Evolutionary conservation across 164 flowering plant genomes (phyloP), one percentile per base, ranked within the genome.

Genomic region (Litsea cubeba): DNA sequence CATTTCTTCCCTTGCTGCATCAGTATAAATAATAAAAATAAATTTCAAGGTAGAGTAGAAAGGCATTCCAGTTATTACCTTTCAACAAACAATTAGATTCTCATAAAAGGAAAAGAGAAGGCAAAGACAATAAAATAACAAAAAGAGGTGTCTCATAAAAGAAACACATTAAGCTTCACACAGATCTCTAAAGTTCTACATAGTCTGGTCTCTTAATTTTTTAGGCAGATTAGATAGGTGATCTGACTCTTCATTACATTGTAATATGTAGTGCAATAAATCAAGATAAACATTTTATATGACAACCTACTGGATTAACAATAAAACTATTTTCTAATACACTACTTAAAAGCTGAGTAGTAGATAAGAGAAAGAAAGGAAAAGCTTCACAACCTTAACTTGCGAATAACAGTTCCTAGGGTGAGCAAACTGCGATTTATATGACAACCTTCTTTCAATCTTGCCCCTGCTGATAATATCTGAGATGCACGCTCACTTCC

Each of bases 401-500:
- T 96, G 74, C 99, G 97, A 66, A 96, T 90, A 26, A 96, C 97
- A 26, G 97, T 91, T 75, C 97, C 97, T 22, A 96, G 82, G 15
- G 97, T 92, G 20, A 96, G 84, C 80, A 96, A 86, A 82, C 98
- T 96, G 60, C 97, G 93, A 77, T 96, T 96, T 54, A 96, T 94
- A 85, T 96, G 99, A 77, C 89, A 87, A 62, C 99, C 99, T 87
- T 96, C 99, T 84, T 91, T 96, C 79, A 94, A 78, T 81, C 98
- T 89, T 71, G 90, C 71, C 65, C 98, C 97, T 51, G 87, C 91
- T 72, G 95, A 87, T 68, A 84, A 70, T 73, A 95, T 79, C 81
- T 94, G 99, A 79, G 97, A 92, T 46, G 98, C 95, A 71, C 98
- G 97, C 81, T 96, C 99, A 82, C 99, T 96, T n/a, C 99, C 99